Evolutionary conservation across 1,139 yeast genomes (phyloP).

Genomic region (Sugiyamaella japonica): DNA sequence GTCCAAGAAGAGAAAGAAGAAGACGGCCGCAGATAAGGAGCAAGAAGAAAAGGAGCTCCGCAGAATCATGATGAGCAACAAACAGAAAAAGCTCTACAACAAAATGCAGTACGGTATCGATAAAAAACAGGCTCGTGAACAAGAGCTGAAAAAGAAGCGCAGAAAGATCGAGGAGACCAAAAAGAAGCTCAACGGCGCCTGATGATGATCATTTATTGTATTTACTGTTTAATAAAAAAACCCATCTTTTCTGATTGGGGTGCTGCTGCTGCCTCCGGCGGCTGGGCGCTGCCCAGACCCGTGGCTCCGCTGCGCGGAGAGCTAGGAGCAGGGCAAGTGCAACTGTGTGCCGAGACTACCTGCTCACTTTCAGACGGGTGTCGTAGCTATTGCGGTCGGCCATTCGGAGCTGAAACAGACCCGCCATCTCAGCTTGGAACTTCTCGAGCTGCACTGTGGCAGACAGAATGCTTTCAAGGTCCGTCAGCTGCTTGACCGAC

Average conservation of each 20-base stretch:
- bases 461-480: conserved; percentile 65
- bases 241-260: too few species aligned
- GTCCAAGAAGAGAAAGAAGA: conserved; percentile 39
- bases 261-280: too few species aligned
- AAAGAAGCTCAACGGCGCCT: conserved; percentile 46
- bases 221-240: conserved; percentile 4
- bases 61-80: conserved; percentile 96
- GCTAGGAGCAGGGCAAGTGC: too few species aligned
- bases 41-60: conserved; percentile 85
- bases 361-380: conserved; percentile 50
- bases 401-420: conserved; percentile 63
- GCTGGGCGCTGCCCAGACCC: too few species aligned
- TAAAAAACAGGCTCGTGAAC: conserved; percentile 78
- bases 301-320: too few species aligned
- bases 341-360: too few species aligned
- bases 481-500: conserved; percentile 71
- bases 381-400: conserved; percentile 86
- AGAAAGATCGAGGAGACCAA: conserved; percentile 72
- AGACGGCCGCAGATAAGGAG: conserved; percentile 44
- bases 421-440: conserved; percentile 64
- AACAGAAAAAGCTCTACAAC: conserved; percentile 90
- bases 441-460: conserved; percentile 63
- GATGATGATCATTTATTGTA: conserved; percentile 10
- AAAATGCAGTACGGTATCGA: conserved; percentile 93
- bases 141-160: conserved; percentile 73